Percentiles rank a stretch among this genome's conserved stretches.
Conservation (phyloP, 1,139 yeast genomes). For the Candida albicans region DNA sequence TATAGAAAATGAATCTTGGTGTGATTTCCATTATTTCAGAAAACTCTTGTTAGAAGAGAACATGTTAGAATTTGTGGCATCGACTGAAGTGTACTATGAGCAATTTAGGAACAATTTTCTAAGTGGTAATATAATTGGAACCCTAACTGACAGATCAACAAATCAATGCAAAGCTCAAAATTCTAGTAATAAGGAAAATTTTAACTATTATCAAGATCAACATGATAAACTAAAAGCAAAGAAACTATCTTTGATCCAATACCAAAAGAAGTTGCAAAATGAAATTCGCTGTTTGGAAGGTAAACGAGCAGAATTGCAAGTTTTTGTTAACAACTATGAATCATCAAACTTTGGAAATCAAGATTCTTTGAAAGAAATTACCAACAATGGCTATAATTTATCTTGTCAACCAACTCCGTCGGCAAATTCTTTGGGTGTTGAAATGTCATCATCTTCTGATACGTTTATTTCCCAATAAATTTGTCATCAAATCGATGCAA, state of each 20-base stretch:
- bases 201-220: conserved; percentile 50
- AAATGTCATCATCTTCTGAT: no score
- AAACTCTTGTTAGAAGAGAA: conserved; percentile 51
- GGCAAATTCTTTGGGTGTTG: no score
- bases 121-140: background rate
- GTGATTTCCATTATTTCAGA: conserved; percentile 62
- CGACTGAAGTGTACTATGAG: conserved; percentile 61
- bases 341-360: background rate
- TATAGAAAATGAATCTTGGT: conserved; percentile 61
- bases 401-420: no score
- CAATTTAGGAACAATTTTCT: conserved; percentile 41
- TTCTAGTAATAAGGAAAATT: conserved; percentile 36
- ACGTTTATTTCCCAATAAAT: no score
- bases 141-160: background rate
- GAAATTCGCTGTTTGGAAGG: conserved; percentile 6
- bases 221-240: conserved; percentile 66
- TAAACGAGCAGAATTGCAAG: conserved; percentile 3
- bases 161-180: conserved; percentile 11
- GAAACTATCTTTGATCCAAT: conserved; percentile 56
- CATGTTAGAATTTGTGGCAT: conserved; percentile 57
- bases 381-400: background rate
- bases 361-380: background rate
- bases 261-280: conserved; percentile 38
- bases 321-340: conserved; percentile 2
- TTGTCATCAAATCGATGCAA: no score